Base-by-base conservation (phyloP, 1,284 basidiomycete species). In the Violaceomyces palustris region DNA sequence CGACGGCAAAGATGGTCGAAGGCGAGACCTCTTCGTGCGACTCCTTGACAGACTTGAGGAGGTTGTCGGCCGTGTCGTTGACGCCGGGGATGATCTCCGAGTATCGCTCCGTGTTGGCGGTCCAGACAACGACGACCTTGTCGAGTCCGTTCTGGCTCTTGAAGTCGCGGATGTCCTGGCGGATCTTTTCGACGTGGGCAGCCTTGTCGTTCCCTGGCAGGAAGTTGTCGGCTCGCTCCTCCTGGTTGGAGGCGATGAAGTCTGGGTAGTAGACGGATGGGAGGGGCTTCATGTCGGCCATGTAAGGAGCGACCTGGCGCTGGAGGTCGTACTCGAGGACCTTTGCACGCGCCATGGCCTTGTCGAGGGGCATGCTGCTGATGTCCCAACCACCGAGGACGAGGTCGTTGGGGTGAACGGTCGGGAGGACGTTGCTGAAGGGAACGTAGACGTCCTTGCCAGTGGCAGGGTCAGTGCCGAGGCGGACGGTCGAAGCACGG, bases 351-450 rank as follows among this genome's bases (percentile, higher is more conserved):
- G 81, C 78, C 90, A 97, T 96, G 23, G 94, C 90, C 76, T 86
- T 81, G 76, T 96, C 91, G 78, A 98, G 81, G 41, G 83, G 76
- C 33, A 84, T 45, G 42, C 83, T 81, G 37, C 89, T 94, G 71
- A 98, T 97, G 74, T 98, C 93, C 94, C 93, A 98, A 25, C 93
- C 94, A 47, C 91, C 88, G 62, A 97, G 45, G 58, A 97, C 90
- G 70, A 98, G 84, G 77, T 98, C 94, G 75, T 96, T 93, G 59
- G 93, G 93, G 79, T 97, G 92, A 44, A 96, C 91, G 88, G 94
- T 96, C 48, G 93, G 93, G 37, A 97, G 81, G 61, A 97, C 83
- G 70, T 94, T 91, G 32, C 84, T 87, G 74, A 97, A 79, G 34
- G 93, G 93, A 55, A 96, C 85, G 74, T 92, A 82, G 59, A 97